phyloP scores from a whole-genome alignment of 306 rosid species.

The Acacia melanoxylon region DNA sequence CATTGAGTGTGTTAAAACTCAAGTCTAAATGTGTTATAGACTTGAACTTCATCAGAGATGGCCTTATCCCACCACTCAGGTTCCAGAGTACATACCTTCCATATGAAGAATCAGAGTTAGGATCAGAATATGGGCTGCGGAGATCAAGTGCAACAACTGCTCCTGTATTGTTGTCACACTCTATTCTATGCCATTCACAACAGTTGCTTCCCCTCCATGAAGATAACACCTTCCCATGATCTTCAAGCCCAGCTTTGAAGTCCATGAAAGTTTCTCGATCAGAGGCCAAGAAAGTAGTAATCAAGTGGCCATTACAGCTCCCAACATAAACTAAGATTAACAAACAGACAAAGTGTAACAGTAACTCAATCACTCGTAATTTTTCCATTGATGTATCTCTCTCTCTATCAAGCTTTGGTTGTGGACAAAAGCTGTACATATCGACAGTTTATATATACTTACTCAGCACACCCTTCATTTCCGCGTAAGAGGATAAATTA shows the following conservation, averaged over 20 bases:
- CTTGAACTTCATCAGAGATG: slow-evolving; percentile 41
- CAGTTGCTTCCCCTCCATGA: slow-evolving; percentile 47
- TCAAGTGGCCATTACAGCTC: background rate
- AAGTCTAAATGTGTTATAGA: slow-evolving; percentile 45
- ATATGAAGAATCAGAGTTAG: background rate
- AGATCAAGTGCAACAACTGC: slow-evolving; percentile 45
- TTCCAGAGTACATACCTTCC: slow-evolving; percentile 31
- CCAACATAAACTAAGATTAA: background rate
- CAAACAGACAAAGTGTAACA: slow-evolving; percentile 13
- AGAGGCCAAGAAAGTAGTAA: slow-evolving; percentile 24
- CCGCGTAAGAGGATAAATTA: background rate
- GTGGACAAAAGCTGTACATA: background rate
- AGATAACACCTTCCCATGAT: slow-evolving; percentile 35
- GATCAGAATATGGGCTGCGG: slow-evolving; percentile 27
- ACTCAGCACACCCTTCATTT: background rate
- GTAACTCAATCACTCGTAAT: background rate
- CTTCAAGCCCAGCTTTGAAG: slow-evolving; percentile 49
- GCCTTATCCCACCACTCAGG: slow-evolving; percentile 46
- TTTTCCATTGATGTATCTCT: slow-evolving; percentile 22
- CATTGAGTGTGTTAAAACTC: slow-evolving; percentile 46
- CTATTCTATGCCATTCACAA: slow-evolving; percentile 50
- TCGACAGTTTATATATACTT: background rate
- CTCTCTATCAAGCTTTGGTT: background rate
- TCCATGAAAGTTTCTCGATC: slow-evolving; percentile 42
- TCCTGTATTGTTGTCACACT: slow-evolving; percentile 35